A percentile compares a stretch with the other conserved stretches of the same genome.
Evolutionary conservation across 2,329 filamentous ascomycete genomes (phyloP).

Genomic region (Diaporthe ilicicola): DNA sequence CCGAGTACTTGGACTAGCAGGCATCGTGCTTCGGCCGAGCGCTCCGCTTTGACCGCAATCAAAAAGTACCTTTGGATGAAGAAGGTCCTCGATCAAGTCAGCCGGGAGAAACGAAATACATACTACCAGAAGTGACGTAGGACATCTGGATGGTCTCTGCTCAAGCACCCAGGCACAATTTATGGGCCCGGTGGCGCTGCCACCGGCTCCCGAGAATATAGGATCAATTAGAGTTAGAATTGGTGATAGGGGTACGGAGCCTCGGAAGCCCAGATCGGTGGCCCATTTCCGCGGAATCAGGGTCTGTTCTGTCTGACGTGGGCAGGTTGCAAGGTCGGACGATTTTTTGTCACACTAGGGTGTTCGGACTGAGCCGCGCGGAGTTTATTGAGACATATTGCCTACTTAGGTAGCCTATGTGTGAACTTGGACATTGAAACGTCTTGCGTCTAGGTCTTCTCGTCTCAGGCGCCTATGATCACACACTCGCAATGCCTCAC

Average conservation of each 20-base stretch:
- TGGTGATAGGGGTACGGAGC: neutral
- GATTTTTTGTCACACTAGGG: neutral
- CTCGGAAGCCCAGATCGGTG: neutral
- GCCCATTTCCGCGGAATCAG: conserved; percentile 3
- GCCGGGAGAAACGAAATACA: too few relatives aligned
- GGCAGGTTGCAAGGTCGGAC: neutral
- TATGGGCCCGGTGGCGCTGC: neutral
- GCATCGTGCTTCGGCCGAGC: neutral
- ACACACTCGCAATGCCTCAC: neutral
- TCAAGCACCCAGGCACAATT: too few relatives aligned
- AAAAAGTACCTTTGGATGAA: neutral
- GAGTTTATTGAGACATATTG: neutral
- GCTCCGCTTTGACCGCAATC: neutral
- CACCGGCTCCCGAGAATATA: neutral
- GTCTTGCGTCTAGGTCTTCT: neutral
- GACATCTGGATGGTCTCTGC: neutral
- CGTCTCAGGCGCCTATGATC: neutral
- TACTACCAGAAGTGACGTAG: neutral
- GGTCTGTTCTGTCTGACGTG: neutral
- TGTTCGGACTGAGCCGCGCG: neutral
- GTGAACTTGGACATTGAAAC: neutral
- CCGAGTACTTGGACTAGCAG: neutral
- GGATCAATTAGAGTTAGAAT: neutral
- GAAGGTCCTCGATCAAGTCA: neutral
- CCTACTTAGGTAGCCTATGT: neutral